Percentiles rank a stretch among this genome's conserved stretches.
phyloP scores from a whole-genome alignment of 805 yeast species.

The Ogataea dorogensis region DNA sequence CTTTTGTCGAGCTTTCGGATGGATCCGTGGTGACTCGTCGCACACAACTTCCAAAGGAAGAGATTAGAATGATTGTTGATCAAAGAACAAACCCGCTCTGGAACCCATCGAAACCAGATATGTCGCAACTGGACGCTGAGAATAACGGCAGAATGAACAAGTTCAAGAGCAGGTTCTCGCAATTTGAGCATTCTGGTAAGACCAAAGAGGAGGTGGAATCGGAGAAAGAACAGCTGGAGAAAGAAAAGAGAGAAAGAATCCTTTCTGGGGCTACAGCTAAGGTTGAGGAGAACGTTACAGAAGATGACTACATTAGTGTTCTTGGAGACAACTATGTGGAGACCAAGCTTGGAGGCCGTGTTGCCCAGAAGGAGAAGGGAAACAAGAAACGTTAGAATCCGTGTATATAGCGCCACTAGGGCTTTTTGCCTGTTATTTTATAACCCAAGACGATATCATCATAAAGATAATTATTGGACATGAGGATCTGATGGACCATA shows the following conservation, averaged over 20 bases:
- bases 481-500: conserved; percentile 42
- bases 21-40: conserved; percentile 85
- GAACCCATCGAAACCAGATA: conserved; percentile 84
- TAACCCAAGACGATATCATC: conserved; percentile 47
- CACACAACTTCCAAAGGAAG: conserved; percentile 85
- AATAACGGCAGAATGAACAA: conserved; percentile 78
- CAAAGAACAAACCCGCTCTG: conserved; percentile 84
- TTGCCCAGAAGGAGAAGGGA: conserved; percentile 33
- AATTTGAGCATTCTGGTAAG: conserved; percentile 41
- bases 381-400: conserved; percentile 22
- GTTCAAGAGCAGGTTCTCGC: conserved; percentile 66
- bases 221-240: conserved; percentile 26
- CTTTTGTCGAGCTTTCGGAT: conserved; percentile 86
- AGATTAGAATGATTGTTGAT: conserved; percentile 81
- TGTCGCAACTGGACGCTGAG: conserved; percentile 71
- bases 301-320: conserved; percentile 54
- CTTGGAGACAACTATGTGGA: conserved; percentile 47
- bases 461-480: conserved; percentile 38
- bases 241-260: conserved; percentile 30
- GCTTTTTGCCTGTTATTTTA: conserved; percentile 10
- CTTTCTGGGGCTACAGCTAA: conserved; percentile 31
- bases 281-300: conserved; percentile 21
- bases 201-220: conserved; percentile 30
- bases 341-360: conserved; percentile 36
- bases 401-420: conserved; percentile 7